Conservation (phyloP, 2,329 filamentous ascomycete species). For the Ophiostoma piceae region DNA sequence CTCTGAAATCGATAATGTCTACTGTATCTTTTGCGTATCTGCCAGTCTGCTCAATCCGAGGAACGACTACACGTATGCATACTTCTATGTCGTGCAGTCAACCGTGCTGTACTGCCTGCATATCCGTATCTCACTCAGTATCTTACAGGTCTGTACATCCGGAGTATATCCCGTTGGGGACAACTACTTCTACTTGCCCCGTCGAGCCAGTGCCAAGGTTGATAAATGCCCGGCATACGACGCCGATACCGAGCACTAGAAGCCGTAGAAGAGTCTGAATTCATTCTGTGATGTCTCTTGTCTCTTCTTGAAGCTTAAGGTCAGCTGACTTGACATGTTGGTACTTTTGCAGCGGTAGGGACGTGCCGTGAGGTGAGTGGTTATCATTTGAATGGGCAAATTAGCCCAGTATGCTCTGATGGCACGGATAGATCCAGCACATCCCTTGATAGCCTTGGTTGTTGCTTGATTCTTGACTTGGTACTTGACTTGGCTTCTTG, state of each 20-base stretch:
- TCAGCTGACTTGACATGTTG: background rate
- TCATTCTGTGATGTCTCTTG: background rate
- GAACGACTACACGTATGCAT: too few species aligned
- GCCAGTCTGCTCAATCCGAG: too few species aligned
- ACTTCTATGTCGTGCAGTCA: too few species aligned
- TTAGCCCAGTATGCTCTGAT: background rate
- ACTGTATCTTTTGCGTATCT: too few species aligned
- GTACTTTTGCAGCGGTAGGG: background rate
- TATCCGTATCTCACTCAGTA: background rate
- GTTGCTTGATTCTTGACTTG: too few species aligned
- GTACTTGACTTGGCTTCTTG: too few species aligned
- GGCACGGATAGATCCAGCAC: background rate
- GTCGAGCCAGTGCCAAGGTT: background rate
- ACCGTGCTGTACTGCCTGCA: background rate
- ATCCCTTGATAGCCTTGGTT: background rate
- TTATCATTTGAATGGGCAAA: background rate
- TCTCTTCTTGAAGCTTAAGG: too few species aligned
- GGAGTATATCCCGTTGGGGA: constrained; percentile 1
- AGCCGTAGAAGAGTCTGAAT: background rate
- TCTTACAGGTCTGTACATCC: too few species aligned
- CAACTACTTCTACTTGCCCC: background rate
- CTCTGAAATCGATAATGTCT: background rate
- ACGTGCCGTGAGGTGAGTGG: background rate
- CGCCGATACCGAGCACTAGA: constrained; percentile 7
- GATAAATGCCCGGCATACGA: constrained; percentile 8